A percentile compares a stretch with the other conserved stretches of the same genome.
phyloP scores from a whole-genome alignment of 305 asterid species.

The Solanum hybrid region DNA sequence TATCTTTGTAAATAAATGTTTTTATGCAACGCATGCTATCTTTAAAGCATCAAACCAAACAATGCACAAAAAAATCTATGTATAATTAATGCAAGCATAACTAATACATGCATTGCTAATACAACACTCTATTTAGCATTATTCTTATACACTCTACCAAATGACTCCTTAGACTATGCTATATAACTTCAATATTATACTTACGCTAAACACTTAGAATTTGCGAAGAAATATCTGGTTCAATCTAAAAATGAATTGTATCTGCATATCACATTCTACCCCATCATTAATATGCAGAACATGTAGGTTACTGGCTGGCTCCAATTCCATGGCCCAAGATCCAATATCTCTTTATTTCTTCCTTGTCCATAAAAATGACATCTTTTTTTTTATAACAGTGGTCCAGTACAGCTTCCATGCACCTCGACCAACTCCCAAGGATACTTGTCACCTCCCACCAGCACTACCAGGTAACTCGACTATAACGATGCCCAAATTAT shows the following conservation, averaged over 20 bases:
- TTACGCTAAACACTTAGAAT: neutral
- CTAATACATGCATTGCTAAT: neutral
- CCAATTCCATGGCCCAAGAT: neutral
- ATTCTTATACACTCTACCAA: neutral
- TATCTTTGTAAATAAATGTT: neutral
- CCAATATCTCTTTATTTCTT: neutral
- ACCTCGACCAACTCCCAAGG: neutral
- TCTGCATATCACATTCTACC: neutral
- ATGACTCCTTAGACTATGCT: neutral
- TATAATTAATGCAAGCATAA: neutral
- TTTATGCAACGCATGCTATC: neutral
- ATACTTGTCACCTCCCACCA: neutral
- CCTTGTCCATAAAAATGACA: neutral
- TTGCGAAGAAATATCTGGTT: neutral
- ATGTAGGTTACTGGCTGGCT: neutral
- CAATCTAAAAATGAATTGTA: slow-evolving; percentile 3
- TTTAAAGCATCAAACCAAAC: neutral
- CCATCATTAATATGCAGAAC: neutral
- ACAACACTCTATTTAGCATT: neutral
- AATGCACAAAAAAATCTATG: neutral
- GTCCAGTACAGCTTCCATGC: neutral
- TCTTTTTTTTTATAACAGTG: neutral
- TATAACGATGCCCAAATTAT: neutral
- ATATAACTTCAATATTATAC: neutral
- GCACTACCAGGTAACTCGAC: neutral